A percentile compares a stretch with the other conserved stretches of the same genome.
Evolutionary conservation across 2,329 filamentous ascomycete species (phyloP).

Genomic region (Colletotrichum sojae): DNA sequence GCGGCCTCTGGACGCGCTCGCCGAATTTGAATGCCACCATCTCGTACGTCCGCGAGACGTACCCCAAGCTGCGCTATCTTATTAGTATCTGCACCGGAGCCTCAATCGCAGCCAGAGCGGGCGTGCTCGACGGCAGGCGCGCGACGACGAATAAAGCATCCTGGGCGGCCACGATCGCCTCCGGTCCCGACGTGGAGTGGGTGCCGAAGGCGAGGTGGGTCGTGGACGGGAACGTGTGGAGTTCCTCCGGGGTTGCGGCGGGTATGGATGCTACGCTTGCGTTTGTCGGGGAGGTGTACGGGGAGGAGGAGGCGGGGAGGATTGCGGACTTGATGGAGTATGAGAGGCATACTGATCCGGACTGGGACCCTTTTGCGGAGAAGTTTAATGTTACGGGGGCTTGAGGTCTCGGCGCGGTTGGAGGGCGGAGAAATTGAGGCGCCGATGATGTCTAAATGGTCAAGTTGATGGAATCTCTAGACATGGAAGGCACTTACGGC

Average conservation of each 20-base stretch:
- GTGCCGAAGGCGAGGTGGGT: conserved; percentile 69
- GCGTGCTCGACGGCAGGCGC: conserved; percentile 64
- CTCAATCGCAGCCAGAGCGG: conserved; percentile 64
- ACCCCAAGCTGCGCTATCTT: conserved; percentile 60
- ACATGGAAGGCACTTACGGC: too few relatives aligned
- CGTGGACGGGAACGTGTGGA: conserved; percentile 71
- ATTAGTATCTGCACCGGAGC: conserved; percentile 72
- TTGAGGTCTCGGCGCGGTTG: neutral
- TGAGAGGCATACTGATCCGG: conserved; percentile 64
- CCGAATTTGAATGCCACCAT: conserved; percentile 44
- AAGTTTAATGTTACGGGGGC: conserved; percentile 29
- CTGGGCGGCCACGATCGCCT: conserved; percentile 57
- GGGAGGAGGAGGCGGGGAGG: conserved; percentile 61
- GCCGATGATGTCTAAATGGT: too few relatives aligned
- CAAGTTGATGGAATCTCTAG: too few relatives aligned
- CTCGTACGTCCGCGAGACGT: conserved; percentile 55
- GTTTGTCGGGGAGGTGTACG: conserved; percentile 68
- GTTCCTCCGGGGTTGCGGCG: conserved; percentile 69
- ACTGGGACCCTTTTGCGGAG: conserved; percentile 62
- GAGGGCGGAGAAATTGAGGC: too few relatives aligned
- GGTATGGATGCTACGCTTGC: conserved; percentile 74
- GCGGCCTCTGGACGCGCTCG: conserved; percentile 54
- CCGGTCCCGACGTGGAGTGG: conserved; percentile 64
- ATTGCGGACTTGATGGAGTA: conserved; percentile 71
- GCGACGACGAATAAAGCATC: conserved; percentile 72